Evolutionary conservation across 1,139 yeast genomes (phyloP).

Genomic region (Diutina neorugosa): DNA sequence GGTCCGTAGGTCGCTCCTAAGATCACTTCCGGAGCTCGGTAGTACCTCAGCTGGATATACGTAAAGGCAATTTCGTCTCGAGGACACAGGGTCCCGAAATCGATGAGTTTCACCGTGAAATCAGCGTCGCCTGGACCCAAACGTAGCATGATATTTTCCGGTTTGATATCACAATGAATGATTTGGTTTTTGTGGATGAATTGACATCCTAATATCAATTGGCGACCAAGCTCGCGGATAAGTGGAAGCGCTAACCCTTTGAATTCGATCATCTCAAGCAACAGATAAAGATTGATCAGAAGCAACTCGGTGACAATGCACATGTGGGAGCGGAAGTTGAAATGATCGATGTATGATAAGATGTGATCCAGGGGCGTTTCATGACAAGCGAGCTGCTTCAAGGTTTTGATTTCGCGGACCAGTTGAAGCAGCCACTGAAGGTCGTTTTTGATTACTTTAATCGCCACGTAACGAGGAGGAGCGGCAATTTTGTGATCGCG

Average conservation of each 20-base stretch:
- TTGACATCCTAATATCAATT: constrained; percentile 47
- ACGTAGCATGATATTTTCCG: constrained; percentile 50
- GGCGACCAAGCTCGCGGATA: constrained; percentile 38
- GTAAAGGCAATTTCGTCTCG: constrained; percentile 36
- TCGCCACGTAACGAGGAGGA: constrained; percentile 38
- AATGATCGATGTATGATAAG: constrained; percentile 53
- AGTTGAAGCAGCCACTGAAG: constrained; percentile 72
- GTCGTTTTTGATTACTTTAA: constrained; percentile 68
- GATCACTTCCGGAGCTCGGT: constrained; percentile 70
- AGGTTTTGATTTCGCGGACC: constrained; percentile 60
- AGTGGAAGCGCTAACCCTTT: constrained; percentile 47
- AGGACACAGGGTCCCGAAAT: constrained; percentile 52
- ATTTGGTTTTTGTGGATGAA: constrained; percentile 45
- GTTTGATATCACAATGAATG: constrained; percentile 74
- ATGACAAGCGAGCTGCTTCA: constrained; percentile 28
- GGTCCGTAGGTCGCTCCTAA: constrained; percentile 65
- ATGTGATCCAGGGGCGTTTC: constrained; percentile 21
- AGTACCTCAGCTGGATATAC: constrained; percentile 53
- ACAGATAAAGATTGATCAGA: constrained; percentile 55
- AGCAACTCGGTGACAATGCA: constrained; percentile 70
- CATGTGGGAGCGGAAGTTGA: constrained; percentile 72
- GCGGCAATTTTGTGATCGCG: constrained; percentile 44
- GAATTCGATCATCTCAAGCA: constrained; percentile 48
- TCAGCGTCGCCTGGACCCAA: constrained; percentile 16
- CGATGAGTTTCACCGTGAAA: constrained; percentile 42